Evolutionary conservation across 179 eudicot species (phyloP).

Genomic region (Pouteria campechiana): DNA sequence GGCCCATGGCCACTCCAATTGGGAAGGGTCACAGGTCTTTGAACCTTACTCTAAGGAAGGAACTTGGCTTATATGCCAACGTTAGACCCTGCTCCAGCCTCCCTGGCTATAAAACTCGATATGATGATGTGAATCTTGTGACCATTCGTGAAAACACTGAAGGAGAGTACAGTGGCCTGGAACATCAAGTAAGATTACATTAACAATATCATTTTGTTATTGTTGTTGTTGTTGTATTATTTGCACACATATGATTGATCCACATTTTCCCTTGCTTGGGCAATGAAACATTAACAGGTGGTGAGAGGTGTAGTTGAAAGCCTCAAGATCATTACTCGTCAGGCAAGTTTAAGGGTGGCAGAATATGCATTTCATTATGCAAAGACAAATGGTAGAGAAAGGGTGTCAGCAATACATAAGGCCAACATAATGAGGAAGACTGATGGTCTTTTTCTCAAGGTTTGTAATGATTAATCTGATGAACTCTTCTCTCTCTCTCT

Average conservation of each 20-base stretch:
- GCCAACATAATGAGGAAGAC: slow-evolving; percentile 99
- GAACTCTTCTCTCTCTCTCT: too few species aligned
- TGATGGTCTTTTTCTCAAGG: slow-evolving; percentile 96
- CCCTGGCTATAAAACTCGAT: slow-evolving; percentile 95
- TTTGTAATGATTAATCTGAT: slow-evolving; percentile 9
- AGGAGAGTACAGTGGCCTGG: slow-evolving; percentile 99
- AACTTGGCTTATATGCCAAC: slow-evolving; percentile 87
- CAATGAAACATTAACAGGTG: too few species aligned
- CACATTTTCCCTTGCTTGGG: too few species aligned
- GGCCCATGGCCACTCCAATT: slow-evolving; percentile 99
- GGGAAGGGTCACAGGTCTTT: slow-evolving; percentile 97
- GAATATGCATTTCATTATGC: slow-evolving; percentile 98
- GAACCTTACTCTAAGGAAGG: slow-evolving; percentile 93
- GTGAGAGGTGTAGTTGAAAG: slow-evolving; percentile 99
- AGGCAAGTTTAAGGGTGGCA: slow-evolving; percentile 95
- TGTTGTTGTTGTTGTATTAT: too few species aligned
- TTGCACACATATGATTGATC: too few species aligned
- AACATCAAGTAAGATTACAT: slow-evolving; percentile 71
- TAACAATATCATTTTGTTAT: background rate
- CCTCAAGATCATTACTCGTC: slow-evolving; percentile 92
- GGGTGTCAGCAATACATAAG: slow-evolving; percentile 97
- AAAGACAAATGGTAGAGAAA: slow-evolving; percentile 72
- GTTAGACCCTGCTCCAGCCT: slow-evolving; percentile 98
- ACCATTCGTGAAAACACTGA: slow-evolving; percentile 99
- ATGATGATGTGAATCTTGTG: slow-evolving; percentile 84